Conservation (phyloP, 2,329 filamentous ascomycete species). For the Xylariaceae sp. region DNA sequence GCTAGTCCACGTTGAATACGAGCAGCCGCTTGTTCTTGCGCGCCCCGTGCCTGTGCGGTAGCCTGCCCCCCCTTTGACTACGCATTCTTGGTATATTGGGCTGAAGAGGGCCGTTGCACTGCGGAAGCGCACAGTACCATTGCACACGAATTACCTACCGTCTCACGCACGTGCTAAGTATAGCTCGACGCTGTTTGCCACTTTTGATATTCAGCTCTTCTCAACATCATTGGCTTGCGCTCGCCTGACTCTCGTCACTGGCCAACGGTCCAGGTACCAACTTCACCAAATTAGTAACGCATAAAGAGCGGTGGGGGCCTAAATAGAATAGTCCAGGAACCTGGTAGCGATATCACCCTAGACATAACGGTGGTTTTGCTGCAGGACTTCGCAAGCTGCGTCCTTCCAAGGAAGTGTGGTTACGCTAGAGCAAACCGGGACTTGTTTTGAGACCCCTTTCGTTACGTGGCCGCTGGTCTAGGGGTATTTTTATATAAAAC, state of each 20-base stretch:
- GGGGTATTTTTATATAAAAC: constrained; percentile 54
- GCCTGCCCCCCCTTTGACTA: constrained; percentile 34
- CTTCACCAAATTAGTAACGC: constrained; percentile 32
- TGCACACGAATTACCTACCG: constrained; percentile 34
- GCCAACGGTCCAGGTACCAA: constrained; percentile 35
- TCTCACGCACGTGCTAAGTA: constrained; percentile 39
- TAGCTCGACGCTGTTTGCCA: constrained; percentile 36
- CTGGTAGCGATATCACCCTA: constrained; percentile 29
- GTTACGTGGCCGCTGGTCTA: constrained; percentile 28
- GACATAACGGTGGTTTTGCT: constrained; percentile 35
- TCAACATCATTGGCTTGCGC: constrained; percentile 40
- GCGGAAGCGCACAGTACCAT: constrained; percentile 42
- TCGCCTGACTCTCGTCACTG: constrained; percentile 36
- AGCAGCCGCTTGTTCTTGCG: constrained; percentile 38
- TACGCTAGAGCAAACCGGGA: constrained; percentile 39
- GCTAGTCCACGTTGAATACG: constrained; percentile 42
- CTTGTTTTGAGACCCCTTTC: constrained; percentile 31
- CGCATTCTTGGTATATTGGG: constrained; percentile 33
- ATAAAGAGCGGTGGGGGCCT: constrained; percentile 35
- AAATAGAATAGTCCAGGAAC: constrained; percentile 33
- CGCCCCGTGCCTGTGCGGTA: constrained; percentile 36
- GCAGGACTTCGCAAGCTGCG: constrained; percentile 39
- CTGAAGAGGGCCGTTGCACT: constrained; percentile 41
- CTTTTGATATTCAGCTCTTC: constrained; percentile 34
- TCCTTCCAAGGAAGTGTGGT: constrained; percentile 38